phyloP scores from a whole-genome alignment of 257 asterid species.

The Solanum rostratum region DNA sequence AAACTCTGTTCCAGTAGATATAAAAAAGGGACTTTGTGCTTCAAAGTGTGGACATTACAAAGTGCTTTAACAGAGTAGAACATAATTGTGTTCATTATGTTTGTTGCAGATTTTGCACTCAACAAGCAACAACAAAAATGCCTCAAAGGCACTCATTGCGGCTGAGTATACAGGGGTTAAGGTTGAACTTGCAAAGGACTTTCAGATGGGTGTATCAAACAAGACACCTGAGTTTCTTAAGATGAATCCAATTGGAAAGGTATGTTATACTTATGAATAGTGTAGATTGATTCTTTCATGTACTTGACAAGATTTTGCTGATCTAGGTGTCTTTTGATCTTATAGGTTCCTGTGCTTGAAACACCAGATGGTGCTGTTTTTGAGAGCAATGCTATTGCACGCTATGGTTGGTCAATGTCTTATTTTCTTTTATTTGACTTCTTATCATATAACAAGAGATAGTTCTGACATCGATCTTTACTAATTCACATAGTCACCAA shows the following conservation, averaged over 20 bases:
- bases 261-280: background rate
- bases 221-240: constrained; percentile 73
- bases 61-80: background rate
- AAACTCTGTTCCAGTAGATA: background rate
- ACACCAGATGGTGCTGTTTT: constrained; percentile 81
- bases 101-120: constrained; percentile 41
- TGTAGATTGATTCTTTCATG: background rate
- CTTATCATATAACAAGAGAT: background rate
- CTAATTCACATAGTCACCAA: constrained; percentile 36
- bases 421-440: background rate
- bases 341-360: constrained; percentile 81
- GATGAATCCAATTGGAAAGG: constrained; percentile 84
- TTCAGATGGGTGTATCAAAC: constrained; percentile 67
- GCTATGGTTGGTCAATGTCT: constrained; percentile 45
- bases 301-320: background rate
- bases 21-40: background rate
- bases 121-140: constrained; percentile 39
- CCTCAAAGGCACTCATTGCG: constrained; percentile 45
- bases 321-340: constrained; percentile 53
- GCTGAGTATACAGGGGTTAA: constrained; percentile 52
- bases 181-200: constrained; percentile 40
- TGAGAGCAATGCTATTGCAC: constrained; percentile 95
- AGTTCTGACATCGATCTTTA: background rate
- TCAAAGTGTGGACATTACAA: background rate
- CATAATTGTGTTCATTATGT: background rate